Base-by-base conservation (phyloP, 441 rosid species). In the Biscutella laevigata region DNA sequence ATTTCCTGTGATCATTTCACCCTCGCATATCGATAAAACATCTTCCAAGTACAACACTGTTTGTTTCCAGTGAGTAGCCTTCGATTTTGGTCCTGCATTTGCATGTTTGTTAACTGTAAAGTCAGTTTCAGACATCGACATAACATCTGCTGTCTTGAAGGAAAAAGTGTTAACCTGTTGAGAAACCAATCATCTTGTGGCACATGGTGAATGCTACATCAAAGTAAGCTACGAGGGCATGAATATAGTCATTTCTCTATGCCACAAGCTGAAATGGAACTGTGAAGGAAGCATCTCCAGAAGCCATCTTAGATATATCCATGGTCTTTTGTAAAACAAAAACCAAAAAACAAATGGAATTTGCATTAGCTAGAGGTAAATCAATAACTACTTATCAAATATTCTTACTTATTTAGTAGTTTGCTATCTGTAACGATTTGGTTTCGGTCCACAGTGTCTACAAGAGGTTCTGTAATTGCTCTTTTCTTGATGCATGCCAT, bases 401-500 rank as follows among this genome's bases (percentile, higher is more conserved):
- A 45, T 35, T 53, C 37, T 34, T 16, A 36, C 69, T 42, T 41
- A 85, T 85, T 88, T 17, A 88, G 85, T 13, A 80, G 71, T 41
- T 78, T 81, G 67, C 77, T 69, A 56, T 78, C 78, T 0, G 94
- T 83, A 21, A 83, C 95, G 34, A 88, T 80, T 71, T 88, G 95
- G 52, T 86, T 80, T 55, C 81, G 79, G 49, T 83, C 89, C 4
- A 86, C 90, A 0, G 82, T 83, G 57, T 88, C 97, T 19, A 88
- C 95, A 19, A 88, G 90, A 30, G 97, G 97, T 71, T 88, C 97
- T 65, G 55, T 77, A 50, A 88, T 77, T 9, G 90, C 95, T 71
- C 73, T 83, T 74, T 74, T 86, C 88, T 88, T 88, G 73, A 88
- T 83, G 78, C 97, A 86, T 51, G 82, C 78, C 97, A 86, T 88